phyloP scores from a whole-genome alignment of 768 basidiomycete genomes.

The Kwoniella europaea region DNA sequence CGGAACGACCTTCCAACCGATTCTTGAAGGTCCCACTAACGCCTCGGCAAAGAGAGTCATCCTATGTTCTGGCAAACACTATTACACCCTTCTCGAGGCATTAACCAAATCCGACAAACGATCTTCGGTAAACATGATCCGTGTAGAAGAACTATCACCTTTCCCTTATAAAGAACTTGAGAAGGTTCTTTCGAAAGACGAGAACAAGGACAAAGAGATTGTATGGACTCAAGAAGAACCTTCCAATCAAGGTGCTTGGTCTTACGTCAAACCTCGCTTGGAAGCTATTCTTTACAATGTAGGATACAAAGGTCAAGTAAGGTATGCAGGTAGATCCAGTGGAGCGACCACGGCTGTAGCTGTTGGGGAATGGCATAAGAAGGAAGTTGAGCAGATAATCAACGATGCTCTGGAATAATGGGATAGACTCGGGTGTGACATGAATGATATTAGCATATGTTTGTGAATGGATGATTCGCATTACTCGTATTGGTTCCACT shows the following conservation, averaged over 20 bases:
- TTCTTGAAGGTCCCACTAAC: slow-evolving; percentile 61
- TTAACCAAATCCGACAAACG: slow-evolving; percentile 54
- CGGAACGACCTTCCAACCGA: slow-evolving; percentile 70
- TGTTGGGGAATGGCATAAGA: slow-evolving; percentile 70
- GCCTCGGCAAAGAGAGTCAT: slow-evolving; percentile 68
- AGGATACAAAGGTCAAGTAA: slow-evolving; percentile 58
- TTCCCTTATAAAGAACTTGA: slow-evolving; percentile 75
- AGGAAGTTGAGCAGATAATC: slow-evolving; percentile 69
- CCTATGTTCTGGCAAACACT: slow-evolving; percentile 79
- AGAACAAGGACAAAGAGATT: slow-evolving; percentile 58
- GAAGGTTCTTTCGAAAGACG: slow-evolving; percentile 63
- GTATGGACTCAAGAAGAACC: slow-evolving; percentile 86
- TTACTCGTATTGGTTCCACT: neutral
- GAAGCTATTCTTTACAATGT: slow-evolving; percentile 62
- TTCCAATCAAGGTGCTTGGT: slow-evolving; percentile 81
- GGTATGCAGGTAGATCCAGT: slow-evolving; percentile 71
- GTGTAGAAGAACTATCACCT: slow-evolving; percentile 84
- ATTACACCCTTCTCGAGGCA: slow-evolving; percentile 70
- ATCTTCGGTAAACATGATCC: slow-evolving; percentile 68
- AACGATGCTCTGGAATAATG: slow-evolving; percentile 52
- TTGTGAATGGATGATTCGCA: neutral
- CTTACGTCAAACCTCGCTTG: slow-evolving; percentile 69
- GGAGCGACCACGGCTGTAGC: slow-evolving; percentile 79
- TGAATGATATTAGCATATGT: neutral
- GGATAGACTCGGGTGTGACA: neutral